phyloP scores from a whole-genome alignment of 116 monocot genomes.

The Cymodocea nodosa region DNA sequence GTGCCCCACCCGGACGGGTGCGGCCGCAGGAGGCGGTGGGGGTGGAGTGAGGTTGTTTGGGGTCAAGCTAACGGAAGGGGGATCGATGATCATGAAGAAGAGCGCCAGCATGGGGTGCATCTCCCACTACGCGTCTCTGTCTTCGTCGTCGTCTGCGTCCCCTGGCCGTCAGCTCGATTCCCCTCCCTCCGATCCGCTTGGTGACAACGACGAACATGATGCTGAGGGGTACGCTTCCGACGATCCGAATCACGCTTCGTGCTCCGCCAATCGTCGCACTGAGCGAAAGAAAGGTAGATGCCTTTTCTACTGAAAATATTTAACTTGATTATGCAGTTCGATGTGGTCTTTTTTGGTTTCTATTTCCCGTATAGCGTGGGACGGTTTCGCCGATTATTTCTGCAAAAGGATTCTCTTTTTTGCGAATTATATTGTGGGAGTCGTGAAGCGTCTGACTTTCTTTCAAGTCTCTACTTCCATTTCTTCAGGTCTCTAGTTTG shows the following conservation, averaged over 20 bases:
- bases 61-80: constrained; percentile 12
- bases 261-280: constrained; percentile 15
- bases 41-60: constrained; percentile 19
- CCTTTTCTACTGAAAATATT: neutral
- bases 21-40: neutral
- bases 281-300: constrained; percentile 26
- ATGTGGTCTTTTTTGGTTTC: neutral
- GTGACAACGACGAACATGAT: constrained; percentile 1
- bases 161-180: constrained; percentile 4
- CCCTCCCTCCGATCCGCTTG: constrained; percentile 6
- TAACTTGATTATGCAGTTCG: neutral
- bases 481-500: neutral
- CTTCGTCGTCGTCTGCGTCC: constrained; percentile 3
- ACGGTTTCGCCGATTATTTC: neutral
- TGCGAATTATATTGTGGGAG: neutral
- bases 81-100: constrained; percentile 13
- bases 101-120: constrained; percentile 26
- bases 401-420: too few relatives aligned
- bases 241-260: constrained; percentile 23
- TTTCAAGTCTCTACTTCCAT: neutral
- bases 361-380: neutral
- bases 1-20: constrained; percentile 17
- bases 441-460: neutral
- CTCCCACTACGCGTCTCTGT: constrained; percentile 8
- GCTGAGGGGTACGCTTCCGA: constrained; percentile 22